Evolutionary conservation across 202 grass and related monocot species (phyloP), one percentile per base, ranked within the genome.

Genomic region (Musa balbisiana): DNA sequence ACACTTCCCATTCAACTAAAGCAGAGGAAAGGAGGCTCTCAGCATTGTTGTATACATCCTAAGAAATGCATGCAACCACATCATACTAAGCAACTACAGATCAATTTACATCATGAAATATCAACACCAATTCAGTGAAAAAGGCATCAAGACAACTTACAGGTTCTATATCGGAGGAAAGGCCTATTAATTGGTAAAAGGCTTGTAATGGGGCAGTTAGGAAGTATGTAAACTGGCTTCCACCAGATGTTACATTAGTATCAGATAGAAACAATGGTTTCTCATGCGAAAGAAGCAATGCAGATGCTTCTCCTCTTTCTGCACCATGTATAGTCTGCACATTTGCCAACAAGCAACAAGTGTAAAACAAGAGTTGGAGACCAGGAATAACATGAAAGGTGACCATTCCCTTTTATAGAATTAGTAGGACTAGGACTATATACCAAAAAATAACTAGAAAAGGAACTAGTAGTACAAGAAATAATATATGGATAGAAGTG

Each of bases 171-270:
- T 90, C 91, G 3, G 86, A 87, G 81, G 81, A 83, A 85, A 95
- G 87, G 67, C 85, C 89, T 73, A 87, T 77, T 79, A 99, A 84
- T 81, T 92, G 83, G 87, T 87, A 99, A 72, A 99, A 99, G 4
- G 95, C 95, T 81, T 95, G 87, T 70, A 99, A 85, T 49, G 95
- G 95, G 73, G 91, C 81, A 90, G 95, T 99, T 59, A 99, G 84
- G 75, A 99, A 99, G 66, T 90, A 90, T 52, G 95, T 99, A 88
- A 99, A 99, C 81, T 94, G 89, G 76, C 87, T 88, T 92, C 91
- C 91, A 81, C 82, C 81, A 27, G 51, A 52, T 10, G 78, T 25
- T 77, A 80, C 67, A 80, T 95, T 87, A 72, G 74, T 81, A 74
- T 81, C 80, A 69, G 81, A 85, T 49, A 56, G 12, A 27, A 82